phyloP scores from a whole-genome alignment of 23 red algal species.

The Cyanidioschyzon merolae region DNA sequence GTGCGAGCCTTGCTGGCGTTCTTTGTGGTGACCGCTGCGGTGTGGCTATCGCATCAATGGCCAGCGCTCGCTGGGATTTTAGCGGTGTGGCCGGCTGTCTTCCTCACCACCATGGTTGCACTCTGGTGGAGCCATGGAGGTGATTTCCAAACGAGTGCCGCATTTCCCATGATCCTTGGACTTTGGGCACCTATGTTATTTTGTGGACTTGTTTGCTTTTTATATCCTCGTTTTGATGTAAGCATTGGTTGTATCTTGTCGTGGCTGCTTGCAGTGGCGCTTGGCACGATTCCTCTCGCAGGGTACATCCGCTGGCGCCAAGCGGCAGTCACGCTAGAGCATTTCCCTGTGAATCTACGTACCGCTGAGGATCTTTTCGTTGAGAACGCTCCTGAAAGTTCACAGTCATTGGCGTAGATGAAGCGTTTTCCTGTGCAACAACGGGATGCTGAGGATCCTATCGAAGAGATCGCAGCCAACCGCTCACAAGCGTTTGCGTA shows the following conservation, averaged over 20 bases:
- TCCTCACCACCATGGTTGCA: constrained; percentile 27
- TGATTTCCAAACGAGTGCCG: constrained; percentile 17
- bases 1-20: constrained; percentile 19
- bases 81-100: constrained; percentile 28
- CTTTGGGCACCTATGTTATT: background rate
- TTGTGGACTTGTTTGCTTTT: constrained; percentile 8
- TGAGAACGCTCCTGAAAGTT: too few relatives aligned
- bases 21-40: constrained; percentile 5
- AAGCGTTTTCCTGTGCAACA: too few relatives aligned
- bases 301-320: constrained; percentile 15
- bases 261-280: constrained; percentile 18
- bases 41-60: background rate
- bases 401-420: too few relatives aligned
- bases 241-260: background rate
- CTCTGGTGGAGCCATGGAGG: constrained; percentile 22
- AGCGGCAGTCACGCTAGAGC: background rate
- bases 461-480: too few relatives aligned
- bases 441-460: too few relatives aligned
- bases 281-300: constrained; percentile 3
- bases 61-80: constrained; percentile 13
- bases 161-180: constrained; percentile 28
- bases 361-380: background rate
- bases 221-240: background rate
- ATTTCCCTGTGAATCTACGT: background rate
- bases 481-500: too few relatives aligned